These are phyloP conservation scores for Calonectria honghensis DNA, from an alignment of 2,329 filamentous ascomycete species.

Conservation along the genomic window DNA sequence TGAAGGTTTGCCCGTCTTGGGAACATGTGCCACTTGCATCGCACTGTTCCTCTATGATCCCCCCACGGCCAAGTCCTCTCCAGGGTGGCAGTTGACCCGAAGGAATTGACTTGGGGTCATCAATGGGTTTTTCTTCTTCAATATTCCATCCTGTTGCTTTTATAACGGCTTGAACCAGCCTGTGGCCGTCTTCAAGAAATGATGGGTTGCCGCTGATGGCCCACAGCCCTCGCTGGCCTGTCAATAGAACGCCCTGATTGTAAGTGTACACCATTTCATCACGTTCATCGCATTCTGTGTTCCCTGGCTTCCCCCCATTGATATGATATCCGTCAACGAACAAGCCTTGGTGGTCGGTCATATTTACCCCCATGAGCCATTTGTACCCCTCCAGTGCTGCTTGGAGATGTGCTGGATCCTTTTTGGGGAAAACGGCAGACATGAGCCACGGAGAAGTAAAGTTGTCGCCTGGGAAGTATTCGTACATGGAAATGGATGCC, in stretches of 20 bases:
- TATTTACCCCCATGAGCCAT: slow-evolving; percentile 87
- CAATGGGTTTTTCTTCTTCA: slow-evolving; percentile 62
- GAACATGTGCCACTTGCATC: slow-evolving; percentile 84
- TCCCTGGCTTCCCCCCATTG: slow-evolving; percentile 75
- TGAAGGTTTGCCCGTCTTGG: slow-evolving; percentile 93
- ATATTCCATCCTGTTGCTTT: slow-evolving; percentile 85
- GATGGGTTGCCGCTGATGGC: slow-evolving; percentile 81
- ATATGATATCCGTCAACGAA: slow-evolving; percentile 95
- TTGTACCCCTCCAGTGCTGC: slow-evolving; percentile 86
- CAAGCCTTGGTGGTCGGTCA: slow-evolving; percentile 85
- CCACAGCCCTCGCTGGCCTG: slow-evolving; percentile 87
- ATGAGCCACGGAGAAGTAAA: slow-evolving; percentile 80
- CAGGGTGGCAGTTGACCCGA: slow-evolving; percentile 71
- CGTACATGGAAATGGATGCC: slow-evolving; percentile 91
- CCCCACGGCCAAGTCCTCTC: slow-evolving; percentile 85
- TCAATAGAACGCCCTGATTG: slow-evolving; percentile 94
- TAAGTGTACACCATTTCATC: slow-evolving; percentile 96
- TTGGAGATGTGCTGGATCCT: slow-evolving; percentile 80
- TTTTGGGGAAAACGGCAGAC: slow-evolving; percentile 50
- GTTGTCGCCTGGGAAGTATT: slow-evolving; percentile 88
- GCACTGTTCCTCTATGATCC: slow-evolving; percentile 89
- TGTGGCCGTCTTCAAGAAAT: slow-evolving; percentile 87
- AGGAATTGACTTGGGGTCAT: slow-evolving; percentile 60
- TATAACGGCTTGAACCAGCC: slow-evolving; percentile 84
- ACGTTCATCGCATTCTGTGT: slow-evolving; percentile 84